phyloP scores from a whole-genome alignment of 768 basidiomycete genomes.

The Lactarius tabidus region DNA sequence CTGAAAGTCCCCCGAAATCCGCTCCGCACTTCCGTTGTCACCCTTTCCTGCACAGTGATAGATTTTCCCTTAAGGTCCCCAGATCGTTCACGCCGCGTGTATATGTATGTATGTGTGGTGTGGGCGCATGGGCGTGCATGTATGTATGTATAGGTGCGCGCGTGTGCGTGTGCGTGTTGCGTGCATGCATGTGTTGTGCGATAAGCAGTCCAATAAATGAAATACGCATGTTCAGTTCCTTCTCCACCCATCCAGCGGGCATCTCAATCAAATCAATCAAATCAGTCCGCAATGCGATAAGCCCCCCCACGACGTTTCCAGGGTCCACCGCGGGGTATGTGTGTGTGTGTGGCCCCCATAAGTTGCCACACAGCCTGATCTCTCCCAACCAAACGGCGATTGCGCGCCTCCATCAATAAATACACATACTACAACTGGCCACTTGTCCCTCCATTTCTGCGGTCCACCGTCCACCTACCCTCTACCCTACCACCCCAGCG shows the following conservation, averaged over 20 bases:
- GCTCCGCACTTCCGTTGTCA: not conserved
- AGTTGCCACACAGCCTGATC: too few relatives aligned
- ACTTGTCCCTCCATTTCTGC: too few relatives aligned
- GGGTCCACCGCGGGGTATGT: too few relatives aligned
- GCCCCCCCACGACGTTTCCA: too few relatives aligned
- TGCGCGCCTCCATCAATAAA: too few relatives aligned
- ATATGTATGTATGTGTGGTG: not conserved
- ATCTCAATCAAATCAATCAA: not conserved
- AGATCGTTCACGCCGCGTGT: conserved; percentile 10
- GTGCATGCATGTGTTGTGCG: not conserved
- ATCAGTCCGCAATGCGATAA: not conserved
- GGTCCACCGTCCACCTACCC: too few relatives aligned
- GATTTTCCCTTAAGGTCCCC: not conserved
- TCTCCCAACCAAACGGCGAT: not conserved
- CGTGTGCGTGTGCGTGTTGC: not conserved
- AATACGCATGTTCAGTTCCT: conserved; percentile 9
- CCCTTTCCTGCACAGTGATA: conserved; percentile 8
- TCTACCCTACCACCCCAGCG: not conserved
- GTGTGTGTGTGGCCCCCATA: not conserved
- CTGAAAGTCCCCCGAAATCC: conserved; percentile 30
- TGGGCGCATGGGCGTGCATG: not conserved
- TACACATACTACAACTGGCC: too few relatives aligned
- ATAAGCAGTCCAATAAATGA: conserved; percentile 12
- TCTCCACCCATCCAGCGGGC: not conserved
- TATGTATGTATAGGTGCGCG: not conserved